A percentile compares a stretch with the other conserved stretches of the same genome.
phyloP scores from a whole-genome alignment of 345 rosid species.

The Linum lewisii region DNA sequence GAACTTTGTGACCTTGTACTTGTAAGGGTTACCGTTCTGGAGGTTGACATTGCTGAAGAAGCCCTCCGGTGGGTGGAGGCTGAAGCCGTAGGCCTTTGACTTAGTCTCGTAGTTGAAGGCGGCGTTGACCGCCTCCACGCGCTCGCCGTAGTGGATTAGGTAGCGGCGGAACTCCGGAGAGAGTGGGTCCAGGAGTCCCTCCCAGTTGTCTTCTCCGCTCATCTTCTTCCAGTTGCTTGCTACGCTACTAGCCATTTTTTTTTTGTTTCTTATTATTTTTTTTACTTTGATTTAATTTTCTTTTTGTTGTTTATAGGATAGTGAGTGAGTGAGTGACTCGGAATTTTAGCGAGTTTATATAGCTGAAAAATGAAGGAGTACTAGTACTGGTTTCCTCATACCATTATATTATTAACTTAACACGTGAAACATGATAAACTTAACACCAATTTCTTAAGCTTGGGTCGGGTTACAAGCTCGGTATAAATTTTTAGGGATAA shows the following conservation, averaged over 20 bases:
- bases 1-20: constrained; percentile 20
- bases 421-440: too few species aligned
- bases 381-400: too few species aligned
- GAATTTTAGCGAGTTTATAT: too few species aligned
- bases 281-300: too few species aligned
- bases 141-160: constrained; percentile 22
- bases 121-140: neutral
- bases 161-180: constrained; percentile 20
- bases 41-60: constrained; percentile 16
- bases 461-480: too few species aligned
- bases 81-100: constrained; percentile 7
- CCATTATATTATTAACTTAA: too few species aligned
- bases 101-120: constrained; percentile 6
- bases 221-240: constrained; percentile 12
- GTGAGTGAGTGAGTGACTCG: too few species aligned
- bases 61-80: constrained; percentile 8
- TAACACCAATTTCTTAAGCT: too few species aligned
- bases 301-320: too few species aligned
- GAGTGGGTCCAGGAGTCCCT: constrained; percentile 22
- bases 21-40: constrained; percentile 17
- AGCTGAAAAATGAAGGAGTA: too few species aligned
- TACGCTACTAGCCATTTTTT: neutral
- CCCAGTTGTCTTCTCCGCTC: constrained; percentile 24
- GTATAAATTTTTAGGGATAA: too few species aligned
- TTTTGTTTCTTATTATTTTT: too few species aligned